Percentiles rank a stretch among this genome's conserved stretches.
These are phyloP conservation scores for Botrytis cinerea DNA, from an alignment of 2,329 filamentous ascomycete genomes.

Conservation along the genomic window DNA sequence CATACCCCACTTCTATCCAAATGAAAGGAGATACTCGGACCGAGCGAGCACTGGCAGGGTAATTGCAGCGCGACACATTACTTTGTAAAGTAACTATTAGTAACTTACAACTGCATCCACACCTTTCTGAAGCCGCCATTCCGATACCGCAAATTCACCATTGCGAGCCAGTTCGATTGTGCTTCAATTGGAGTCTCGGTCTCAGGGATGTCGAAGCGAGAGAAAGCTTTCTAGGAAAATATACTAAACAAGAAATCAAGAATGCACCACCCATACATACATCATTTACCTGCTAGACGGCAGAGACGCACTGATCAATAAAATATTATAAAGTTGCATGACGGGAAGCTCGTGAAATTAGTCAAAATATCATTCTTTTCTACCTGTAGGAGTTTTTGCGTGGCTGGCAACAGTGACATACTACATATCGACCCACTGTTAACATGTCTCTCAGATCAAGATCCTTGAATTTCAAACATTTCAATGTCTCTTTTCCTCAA, in stretches of 20 bases:
- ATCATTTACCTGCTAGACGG: background rate
- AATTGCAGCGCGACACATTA: slow-evolving; percentile 6
- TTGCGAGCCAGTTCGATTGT: background rate
- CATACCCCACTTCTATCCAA: background rate
- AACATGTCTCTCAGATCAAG: slow-evolving; percentile 20
- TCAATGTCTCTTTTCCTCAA: slow-evolving; percentile 50
- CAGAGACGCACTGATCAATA: slow-evolving; percentile 1
- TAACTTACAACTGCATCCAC: background rate
- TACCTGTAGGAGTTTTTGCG: background rate
- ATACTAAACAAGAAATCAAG: slow-evolving; percentile 9
- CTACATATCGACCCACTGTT: background rate
- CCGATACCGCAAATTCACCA: slow-evolving; percentile 12
- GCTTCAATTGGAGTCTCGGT: background rate
- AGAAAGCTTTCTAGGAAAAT: background rate
- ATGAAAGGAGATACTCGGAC: slow-evolving; percentile 8
- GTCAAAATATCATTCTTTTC: slow-evolving; percentile 15
- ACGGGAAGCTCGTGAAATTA: slow-evolving; percentile 16
- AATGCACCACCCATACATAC: background rate
- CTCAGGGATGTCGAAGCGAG: slow-evolving; percentile 18
- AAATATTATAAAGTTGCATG: slow-evolving; percentile 22
- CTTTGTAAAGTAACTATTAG: background rate
- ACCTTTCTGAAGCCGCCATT: background rate
- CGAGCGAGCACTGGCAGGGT: background rate
- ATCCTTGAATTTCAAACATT: slow-evolving; percentile 25
- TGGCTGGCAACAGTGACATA: slow-evolving; percentile 9